Base-by-base conservation (phyloP, 2,329 filamentous ascomycete species). In the Penicillium vulpinum region DNA sequence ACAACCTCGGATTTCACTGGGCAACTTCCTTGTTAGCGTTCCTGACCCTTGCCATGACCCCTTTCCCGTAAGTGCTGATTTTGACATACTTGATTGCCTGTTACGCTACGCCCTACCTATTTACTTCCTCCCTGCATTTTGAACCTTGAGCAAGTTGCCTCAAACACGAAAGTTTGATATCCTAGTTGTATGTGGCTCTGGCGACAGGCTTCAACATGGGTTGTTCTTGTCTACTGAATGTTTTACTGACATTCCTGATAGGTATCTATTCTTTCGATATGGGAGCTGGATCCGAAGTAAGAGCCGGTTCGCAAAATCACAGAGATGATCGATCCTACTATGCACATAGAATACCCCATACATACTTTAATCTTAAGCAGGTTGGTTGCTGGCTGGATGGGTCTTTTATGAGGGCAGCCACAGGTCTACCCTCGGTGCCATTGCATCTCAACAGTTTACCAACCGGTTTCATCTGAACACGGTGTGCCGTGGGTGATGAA, bases 1-100 rank as follows among this genome's bases (percentile, higher is more conserved):
- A 79, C 43, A 73, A 72, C 26, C 69, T 80, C 16, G 75, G 75
- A 26, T 78, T 74, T 56, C 75, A 79, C 57, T 80, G 78, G 78
- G 78, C 77, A 24, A 77, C 76, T 13, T 71, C 74, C 6, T 63
- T 80, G 11, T 64, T 79, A 11, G 78, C 71, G 13, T 78, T 78
- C 56, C 60, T 80, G 39, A 78, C 76, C 18, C 64, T 79, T 38
- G 67, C 64, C 45, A 78, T 79, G 76, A 62, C 72, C 38, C 77
- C 77, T 22, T 78, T 79, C 50, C 78, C 78, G 76, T 79, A 69
- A 69, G 76, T 75, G 15, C n/a, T 58, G 41, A 43, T 48, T 57
- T 45, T 9, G 44, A 51, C 47, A 22, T 22, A 15, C 18, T 47
- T 55, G 22, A 29, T 54, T 48, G 6, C 18, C 22, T 18, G 53